Base-by-base conservation (phyloP, 495 filamentous ascomycete genomes). In the Extremus antarcticus region DNA sequence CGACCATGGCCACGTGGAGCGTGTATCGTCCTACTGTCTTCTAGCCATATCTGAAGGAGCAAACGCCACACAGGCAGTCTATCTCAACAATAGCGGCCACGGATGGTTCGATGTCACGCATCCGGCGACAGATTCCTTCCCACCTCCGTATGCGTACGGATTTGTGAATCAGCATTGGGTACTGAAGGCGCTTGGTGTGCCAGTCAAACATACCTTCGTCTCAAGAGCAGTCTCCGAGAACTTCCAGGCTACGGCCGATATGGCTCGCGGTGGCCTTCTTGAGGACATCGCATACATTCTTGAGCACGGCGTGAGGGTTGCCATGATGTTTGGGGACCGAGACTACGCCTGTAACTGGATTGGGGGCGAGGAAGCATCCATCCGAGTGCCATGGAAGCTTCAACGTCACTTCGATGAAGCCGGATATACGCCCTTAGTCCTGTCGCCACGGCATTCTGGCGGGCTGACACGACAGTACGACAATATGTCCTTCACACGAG, bases 11-110 rank as follows among this genome's bases (percentile, higher is more conserved):
- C 55, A 68, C 54, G 50, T 57, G 8, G 41, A 25, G 4, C 3
- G 23, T 9, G 61, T 66, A 2, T 65, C 64, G 46, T 24, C 23
- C 7, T 58, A 67, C 13, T 80, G 76, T 57, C 59, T 71, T 1
- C 72, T 74, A 0, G 66, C 66, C 2, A 29, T 76, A 2, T 65
- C 29, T 78, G 76, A 58, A 43, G 51, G 0, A 56, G 35, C 38
- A 22, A 43, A 56, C n/a, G 24, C 19, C 13, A 46, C 25, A 16
- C 2, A 15, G 13, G 21, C 21, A 15, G 8, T 17, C 20, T 56
- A 57, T 25, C 7, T 46, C 2, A 3, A 45, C 11, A 46, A 17
- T 7, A 16, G 20, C 11, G 21, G 45, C 24, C 2, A n/a, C 13
- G 64, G 48, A 43, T 43, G 29, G 25, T 68, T 65, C 41, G 67